Percentiles rank a stretch among this genome's conserved stretches.
These are phyloP conservation scores for Aspergillus coremiiformis DNA, from an alignment of 495 filamentous ascomycete species.

Conservation along the genomic window DNA sequence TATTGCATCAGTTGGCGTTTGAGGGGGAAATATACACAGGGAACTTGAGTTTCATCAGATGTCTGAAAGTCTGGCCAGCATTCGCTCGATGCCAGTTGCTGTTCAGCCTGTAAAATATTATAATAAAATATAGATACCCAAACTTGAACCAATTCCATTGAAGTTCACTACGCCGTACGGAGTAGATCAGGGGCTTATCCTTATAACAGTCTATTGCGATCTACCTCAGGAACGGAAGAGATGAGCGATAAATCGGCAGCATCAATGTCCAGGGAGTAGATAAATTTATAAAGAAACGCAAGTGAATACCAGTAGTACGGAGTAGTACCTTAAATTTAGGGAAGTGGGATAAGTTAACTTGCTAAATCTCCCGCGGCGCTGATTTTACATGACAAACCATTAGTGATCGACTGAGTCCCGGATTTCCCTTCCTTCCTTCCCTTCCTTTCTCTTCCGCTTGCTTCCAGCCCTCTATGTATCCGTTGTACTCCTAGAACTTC, in stretches of 20 bases:
- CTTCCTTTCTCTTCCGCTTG: background rate
- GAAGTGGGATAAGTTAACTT: background rate
- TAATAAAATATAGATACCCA: conserved; percentile 28
- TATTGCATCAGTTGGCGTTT: background rate
- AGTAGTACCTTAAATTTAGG: background rate
- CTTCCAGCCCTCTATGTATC: background rate
- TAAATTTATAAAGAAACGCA: too few relatives aligned
- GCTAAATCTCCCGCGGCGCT: background rate
- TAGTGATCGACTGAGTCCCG: background rate
- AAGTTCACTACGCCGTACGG: too few relatives aligned
- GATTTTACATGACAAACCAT: background rate
- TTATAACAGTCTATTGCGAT: background rate
- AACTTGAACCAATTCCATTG: conserved; percentile 11
- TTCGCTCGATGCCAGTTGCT: background rate
- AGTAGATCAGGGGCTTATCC: background rate
- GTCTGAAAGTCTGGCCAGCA: background rate
- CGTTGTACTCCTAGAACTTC: background rate
- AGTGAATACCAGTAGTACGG: too few relatives aligned
- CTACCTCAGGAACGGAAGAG: background rate
- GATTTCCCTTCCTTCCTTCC: background rate
- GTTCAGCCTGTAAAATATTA: conserved; percentile 5
- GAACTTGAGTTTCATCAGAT: background rate
- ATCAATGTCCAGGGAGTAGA: background rate
- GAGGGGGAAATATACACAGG: background rate
- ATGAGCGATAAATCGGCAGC: background rate